These are phyloP conservation scores for Aulographum hederae DNA, from an alignment of 2,329 filamentous ascomycete genomes.

Conservation along the genomic window DNA sequence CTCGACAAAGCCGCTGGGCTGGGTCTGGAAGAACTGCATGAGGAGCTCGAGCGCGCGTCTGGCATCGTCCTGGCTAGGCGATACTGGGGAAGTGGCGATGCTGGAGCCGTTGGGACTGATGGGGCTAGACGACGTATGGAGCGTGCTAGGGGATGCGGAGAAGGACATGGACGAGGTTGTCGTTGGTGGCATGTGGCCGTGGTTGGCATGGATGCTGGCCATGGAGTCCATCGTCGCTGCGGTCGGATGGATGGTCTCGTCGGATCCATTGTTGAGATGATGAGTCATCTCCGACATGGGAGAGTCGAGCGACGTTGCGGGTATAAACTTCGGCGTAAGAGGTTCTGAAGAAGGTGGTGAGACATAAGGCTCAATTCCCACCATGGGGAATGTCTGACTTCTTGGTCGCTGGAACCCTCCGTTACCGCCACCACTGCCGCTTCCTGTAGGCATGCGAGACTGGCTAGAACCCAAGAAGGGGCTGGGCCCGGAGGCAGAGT, in stretches of 20 bases:
- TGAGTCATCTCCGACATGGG: slow-evolving; percentile 24
- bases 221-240: slow-evolving; percentile 18
- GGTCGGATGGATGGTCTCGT: slow-evolving; percentile 29
- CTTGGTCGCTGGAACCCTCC: slow-evolving; percentile 34
- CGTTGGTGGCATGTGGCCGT: too few species aligned
- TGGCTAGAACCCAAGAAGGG: slow-evolving; percentile 39
- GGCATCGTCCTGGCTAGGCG: slow-evolving; percentile 72
- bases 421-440: slow-evolving; percentile 23
- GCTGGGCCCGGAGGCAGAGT: slow-evolving; percentile 43
- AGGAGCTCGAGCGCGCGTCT: slow-evolving; percentile 65
- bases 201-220: slow-evolving; percentile 18
- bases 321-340: slow-evolving; percentile 33
- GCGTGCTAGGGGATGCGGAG: too few species aligned
- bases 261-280: slow-evolving; percentile 9
- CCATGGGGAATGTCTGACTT: slow-evolving; percentile 68
- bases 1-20: slow-evolving; percentile 51
- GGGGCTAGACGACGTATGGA: slow-evolving; percentile 7
- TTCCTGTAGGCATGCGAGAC: slow-evolving; percentile 18
- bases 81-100: slow-evolving; percentile 40
- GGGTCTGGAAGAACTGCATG: slow-evolving; percentile 61
- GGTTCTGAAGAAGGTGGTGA: slow-evolving; percentile 33
- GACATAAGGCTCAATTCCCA: slow-evolving; percentile 38
- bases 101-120: slow-evolving; percentile 9
- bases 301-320: slow-evolving; percentile 29
- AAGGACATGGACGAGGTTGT: too few species aligned